Base-by-base conservation (phyloP, 352 stramenopile species). In the Phytophthora idaei region DNA sequence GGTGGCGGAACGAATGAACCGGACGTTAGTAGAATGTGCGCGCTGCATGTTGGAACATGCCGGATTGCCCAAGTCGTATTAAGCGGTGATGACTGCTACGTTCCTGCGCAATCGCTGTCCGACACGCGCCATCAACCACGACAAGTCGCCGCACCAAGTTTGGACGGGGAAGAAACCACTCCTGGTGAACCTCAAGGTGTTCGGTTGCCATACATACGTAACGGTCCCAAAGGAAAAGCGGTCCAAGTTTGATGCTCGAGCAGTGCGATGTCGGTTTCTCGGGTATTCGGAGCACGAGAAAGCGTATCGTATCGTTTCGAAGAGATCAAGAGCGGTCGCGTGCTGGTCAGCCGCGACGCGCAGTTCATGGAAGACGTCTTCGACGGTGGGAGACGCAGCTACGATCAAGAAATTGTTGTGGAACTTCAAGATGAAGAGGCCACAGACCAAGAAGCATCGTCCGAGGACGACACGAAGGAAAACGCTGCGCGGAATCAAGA, bases 21-120 rank as follows among this genome's bases (percentile, higher is more conserved):
- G 39, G 15, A 57, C 34, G 6, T 41, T 62, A 36, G 8, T 48
- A 37, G 27, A 62, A 39, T 63, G 56, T 15, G 44, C 27, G 21
- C 46, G 4, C 46, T 37, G 46, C 46, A 52, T 37, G 46, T 25
- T 52, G 28, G 28, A 52, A 17, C 46, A 37, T 52, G 46, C 46
- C 21, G 46, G 46, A 25, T 37, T 37, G 4, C 14, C 46, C 46
- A 52, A 37, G 15, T n/a, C 10, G 54, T 42, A 41, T 14, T 21
- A 59, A 65, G 56, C 54, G 3, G 45, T 71, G 49, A 48, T 55
- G 63, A 55, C 60, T 2, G 55, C 63, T 15, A 71, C 55, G 6
- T 66, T 64, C 34, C 28, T 71, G 1, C 55, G 56, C 1, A 67
- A 61, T 57, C 50, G 51, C 8, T 61, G 51, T 59, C 58, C 49